These are phyloP conservation scores for Suhomyces yuchorum DNA, from an alignment of 1,139 yeast genomes.

Conservation along the genomic window DNA sequence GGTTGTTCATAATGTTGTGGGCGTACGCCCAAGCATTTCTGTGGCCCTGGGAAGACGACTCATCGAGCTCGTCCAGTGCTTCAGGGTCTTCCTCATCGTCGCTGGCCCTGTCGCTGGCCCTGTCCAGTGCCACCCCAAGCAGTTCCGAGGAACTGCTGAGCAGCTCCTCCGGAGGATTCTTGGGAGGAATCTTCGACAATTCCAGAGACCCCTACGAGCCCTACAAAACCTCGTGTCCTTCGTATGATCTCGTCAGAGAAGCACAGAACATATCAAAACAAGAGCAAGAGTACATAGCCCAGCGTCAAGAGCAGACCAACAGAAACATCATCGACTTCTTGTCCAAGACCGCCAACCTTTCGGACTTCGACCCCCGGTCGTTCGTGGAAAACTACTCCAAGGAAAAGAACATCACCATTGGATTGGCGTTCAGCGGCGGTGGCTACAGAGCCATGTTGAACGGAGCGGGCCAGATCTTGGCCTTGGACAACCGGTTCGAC, in stretches of 20 bases:
- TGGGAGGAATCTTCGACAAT: constrained; percentile 1
- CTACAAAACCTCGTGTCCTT: constrained; percentile 11
- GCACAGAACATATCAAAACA: constrained; percentile 29
- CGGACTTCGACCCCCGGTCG: constrained; percentile 35
- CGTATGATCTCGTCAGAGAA: constrained; percentile 22
- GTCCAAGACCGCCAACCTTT: constrained; percentile 32
- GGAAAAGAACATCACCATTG: constrained; percentile 40
- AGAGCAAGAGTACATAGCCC: constrained; percentile 33
- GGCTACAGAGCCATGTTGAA: constrained; percentile 49
- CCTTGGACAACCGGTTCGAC: constrained; percentile 35
- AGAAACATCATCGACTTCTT: constrained; percentile 34
- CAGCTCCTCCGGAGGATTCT: constrained; percentile 4
- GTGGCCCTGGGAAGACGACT: constrained; percentile 17
- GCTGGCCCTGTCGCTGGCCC: neutral
- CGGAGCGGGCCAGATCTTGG: constrained; percentile 46
- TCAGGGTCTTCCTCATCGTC: constrained; percentile 5
- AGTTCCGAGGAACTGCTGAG: constrained; percentile 1
- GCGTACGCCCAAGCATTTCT: constrained; percentile 10
- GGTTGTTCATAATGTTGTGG: constrained; percentile 1
- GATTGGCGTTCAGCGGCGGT: constrained; percentile 49
- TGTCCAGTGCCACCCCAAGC: neutral
- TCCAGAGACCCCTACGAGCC: constrained; percentile 12
- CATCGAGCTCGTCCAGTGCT: constrained; percentile 5
- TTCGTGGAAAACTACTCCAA: constrained; percentile 31
- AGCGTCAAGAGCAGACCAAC: constrained; percentile 36